Evolutionary conservation across 2,329 filamentous ascomycete species (phyloP).

Genomic region (Aspergillus ustus): DNA sequence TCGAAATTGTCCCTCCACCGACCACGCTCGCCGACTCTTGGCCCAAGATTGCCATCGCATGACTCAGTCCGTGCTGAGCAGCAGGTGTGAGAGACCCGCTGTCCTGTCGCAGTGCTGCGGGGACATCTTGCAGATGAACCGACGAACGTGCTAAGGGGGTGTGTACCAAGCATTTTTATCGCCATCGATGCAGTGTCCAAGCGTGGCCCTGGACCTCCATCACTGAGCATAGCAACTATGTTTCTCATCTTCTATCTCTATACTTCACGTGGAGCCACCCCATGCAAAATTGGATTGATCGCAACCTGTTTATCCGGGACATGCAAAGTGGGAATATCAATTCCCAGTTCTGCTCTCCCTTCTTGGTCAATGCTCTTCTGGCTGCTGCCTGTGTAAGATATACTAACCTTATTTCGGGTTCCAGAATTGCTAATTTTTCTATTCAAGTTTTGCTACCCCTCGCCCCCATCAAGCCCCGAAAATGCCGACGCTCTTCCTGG

Average conservation of each 20-base stretch:
- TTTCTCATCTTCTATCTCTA: constrained; percentile 36
- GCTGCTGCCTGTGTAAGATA: constrained; percentile 29
- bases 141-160: not conserved
- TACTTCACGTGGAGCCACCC: constrained; percentile 31
- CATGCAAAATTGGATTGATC: constrained; percentile 30
- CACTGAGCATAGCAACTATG: constrained; percentile 34
- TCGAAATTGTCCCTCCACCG: constrained; percentile 29
- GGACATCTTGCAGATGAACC: too few relatives aligned
- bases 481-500: too few relatives aligned
- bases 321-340: constrained; percentile 31
- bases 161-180: constrained; percentile 19
- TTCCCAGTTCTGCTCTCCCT: constrained; percentile 34
- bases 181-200: constrained; percentile 22
- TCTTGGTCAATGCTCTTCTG: constrained; percentile 38
- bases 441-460: too few relatives aligned
- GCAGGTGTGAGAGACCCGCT: not conserved
- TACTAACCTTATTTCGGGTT: too few relatives aligned
- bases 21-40: constrained; percentile 27
- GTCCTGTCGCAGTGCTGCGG: not conserved
- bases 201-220: constrained; percentile 38
- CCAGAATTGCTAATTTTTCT: too few relatives aligned
- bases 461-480: too few relatives aligned
- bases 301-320: constrained; percentile 35
- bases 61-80: not conserved
- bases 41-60: not conserved